Conservation (phyloP, 2,329 filamentous ascomycete species). For the Verticillium nonalfalfae region DNA sequence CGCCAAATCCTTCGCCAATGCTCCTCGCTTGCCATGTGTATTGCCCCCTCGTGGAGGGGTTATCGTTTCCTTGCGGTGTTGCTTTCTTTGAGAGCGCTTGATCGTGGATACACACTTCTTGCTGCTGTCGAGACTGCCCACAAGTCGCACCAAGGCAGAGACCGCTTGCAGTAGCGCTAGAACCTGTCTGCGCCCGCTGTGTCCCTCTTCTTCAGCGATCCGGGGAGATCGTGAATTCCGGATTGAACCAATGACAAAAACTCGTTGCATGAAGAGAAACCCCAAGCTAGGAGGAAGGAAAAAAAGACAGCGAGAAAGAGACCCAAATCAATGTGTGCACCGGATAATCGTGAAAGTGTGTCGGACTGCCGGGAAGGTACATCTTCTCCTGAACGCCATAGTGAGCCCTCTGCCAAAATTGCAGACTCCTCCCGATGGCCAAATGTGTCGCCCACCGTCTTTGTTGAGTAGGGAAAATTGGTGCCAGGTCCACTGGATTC, state of each 20-base stretch:
- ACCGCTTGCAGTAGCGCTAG: not conserved
- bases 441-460: not conserved
- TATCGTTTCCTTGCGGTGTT: not conserved
- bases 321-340: not conserved
- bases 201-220: not conserved
- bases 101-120: not conserved
- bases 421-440: not conserved
- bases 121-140: not conserved
- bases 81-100: not conserved
- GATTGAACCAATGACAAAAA: not conserved
- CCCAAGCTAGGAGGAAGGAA: not conserved
- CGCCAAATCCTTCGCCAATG: not conserved
- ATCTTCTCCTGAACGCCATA: not conserved
- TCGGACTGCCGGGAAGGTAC: not conserved
- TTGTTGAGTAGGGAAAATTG: too few relatives aligned
- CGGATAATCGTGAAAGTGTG: not conserved
- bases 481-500: not conserved
- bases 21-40: not conserved
- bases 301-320: not conserved
- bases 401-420: not conserved
- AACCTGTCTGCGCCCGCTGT: not conserved
- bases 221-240: not conserved
- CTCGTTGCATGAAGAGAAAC: too few relatives aligned
- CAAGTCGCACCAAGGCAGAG: not conserved
- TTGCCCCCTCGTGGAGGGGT: not conserved